A percentile compares a stretch with the other conserved stretches of the same genome.
These are phyloP conservation scores for Anthoceros angustus DNA, from an alignment of 225 moss, liverwort and hornwort species.

Conservation along the genomic window DNA sequence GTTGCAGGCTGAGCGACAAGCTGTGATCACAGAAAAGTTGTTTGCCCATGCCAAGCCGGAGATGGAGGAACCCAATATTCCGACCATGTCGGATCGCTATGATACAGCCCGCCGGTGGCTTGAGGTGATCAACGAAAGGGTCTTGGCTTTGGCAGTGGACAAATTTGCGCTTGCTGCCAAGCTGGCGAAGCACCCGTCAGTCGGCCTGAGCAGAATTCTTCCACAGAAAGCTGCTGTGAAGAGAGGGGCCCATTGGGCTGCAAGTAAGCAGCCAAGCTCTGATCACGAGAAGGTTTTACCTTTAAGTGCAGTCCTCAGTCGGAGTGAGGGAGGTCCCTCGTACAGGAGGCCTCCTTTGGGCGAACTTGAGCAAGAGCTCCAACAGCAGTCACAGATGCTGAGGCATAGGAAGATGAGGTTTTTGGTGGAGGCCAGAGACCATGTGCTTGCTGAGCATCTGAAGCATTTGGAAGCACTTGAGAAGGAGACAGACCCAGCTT, in stretches of 20 bases:
- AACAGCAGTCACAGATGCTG: not conserved
- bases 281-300: not conserved
- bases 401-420: not conserved
- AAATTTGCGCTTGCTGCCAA: not conserved
- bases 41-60: not conserved
- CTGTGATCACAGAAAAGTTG: not conserved
- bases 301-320: not conserved
- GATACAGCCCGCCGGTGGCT: not conserved
- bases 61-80: not conserved
- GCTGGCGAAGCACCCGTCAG: not conserved
- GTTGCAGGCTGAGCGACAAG: too few relatives aligned
- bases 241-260: too few relatives aligned
- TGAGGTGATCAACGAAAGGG: not conserved
- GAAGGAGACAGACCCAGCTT: not conserved
- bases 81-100: not conserved
- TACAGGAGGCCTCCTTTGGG: not conserved
- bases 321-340: not conserved
- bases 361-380: not conserved
- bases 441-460: not conserved
- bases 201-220: not conserved
- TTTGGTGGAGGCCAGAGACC: not conserved
- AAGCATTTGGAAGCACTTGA: not conserved
- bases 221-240: not conserved
- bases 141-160: not conserved
- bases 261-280: too few relatives aligned